Conservation (phyloP, 768 basidiomycete genomes). For the Nidularia sp. region DNA sequence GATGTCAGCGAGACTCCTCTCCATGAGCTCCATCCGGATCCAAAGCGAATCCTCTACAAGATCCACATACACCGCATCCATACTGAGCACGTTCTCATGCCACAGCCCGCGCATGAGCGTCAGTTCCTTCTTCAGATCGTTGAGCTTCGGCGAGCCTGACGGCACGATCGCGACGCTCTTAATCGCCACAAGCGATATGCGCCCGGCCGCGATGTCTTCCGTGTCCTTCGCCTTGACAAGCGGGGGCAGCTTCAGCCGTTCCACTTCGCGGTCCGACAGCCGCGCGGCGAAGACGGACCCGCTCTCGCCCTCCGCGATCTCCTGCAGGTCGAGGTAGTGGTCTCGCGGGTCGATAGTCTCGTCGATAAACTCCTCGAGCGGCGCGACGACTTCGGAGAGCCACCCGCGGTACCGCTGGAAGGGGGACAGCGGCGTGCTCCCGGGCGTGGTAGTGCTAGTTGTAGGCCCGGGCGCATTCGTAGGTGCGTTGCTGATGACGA, state of each 20-base stretch:
- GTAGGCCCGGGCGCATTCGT: constrained; percentile 8
- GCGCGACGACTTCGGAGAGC: constrained; percentile 56
- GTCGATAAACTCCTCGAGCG: constrained; percentile 62
- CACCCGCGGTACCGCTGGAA: constrained; percentile 56
- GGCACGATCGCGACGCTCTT: constrained; percentile 66
- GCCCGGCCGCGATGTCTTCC: constrained; percentile 26
- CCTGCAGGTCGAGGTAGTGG: constrained; percentile 63
- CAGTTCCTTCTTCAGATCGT: constrained; percentile 61
- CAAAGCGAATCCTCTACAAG: constrained; percentile 65
- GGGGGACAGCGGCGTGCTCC: constrained; percentile 34
- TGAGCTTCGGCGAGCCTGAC: constrained; percentile 56
- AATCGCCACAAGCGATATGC: constrained; percentile 60
- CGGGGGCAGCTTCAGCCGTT: constrained; percentile 35
- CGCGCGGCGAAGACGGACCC: constrained; percentile 61
- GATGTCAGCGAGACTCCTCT: constrained; percentile 81
- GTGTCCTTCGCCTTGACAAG: constrained; percentile 31
- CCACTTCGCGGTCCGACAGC: constrained; percentile 22
- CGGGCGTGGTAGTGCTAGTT: constrained; percentile 21
- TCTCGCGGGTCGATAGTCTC: constrained; percentile 56
- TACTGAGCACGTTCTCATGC: constrained; percentile 59
- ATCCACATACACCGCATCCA: constrained; percentile 72
- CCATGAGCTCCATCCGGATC: constrained; percentile 91
- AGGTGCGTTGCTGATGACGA: constrained; percentile 25
- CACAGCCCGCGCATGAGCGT: constrained; percentile 49
- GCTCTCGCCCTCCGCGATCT: constrained; percentile 82